phyloP scores from a whole-genome alignment of 768 basidiomycete species.

The Termitomyces heimii region DNA sequence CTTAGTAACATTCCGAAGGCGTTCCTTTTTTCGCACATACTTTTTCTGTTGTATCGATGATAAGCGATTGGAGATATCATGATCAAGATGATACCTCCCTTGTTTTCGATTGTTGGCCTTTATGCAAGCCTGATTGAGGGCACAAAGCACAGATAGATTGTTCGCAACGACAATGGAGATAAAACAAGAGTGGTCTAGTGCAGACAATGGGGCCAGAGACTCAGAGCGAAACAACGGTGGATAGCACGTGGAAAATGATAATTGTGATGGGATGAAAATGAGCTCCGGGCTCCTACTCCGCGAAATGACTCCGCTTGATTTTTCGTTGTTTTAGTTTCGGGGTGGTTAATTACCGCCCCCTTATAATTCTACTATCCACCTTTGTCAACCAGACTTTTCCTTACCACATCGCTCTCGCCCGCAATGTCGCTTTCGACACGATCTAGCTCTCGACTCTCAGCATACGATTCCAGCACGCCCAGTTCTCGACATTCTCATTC shows the following conservation, averaged over 20 bases:
- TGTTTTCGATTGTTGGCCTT: background rate
- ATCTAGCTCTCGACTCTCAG: background rate
- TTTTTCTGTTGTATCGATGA: background rate
- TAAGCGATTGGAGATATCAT: background rate
- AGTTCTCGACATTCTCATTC: background rate
- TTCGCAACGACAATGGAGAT: background rate
- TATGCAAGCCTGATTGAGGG: background rate
- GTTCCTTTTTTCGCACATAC: background rate
- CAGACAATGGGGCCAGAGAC: background rate
- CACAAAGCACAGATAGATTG: background rate
- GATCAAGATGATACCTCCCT: background rate
- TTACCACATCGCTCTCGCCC: background rate
- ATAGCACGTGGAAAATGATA: background rate
- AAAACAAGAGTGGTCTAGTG: background rate
- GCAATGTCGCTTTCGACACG: background rate
- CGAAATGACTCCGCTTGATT: background rate
- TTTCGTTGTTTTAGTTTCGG: background rate
- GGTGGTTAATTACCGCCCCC: background rate
- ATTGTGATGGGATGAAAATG: background rate
- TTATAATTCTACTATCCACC: background rate
- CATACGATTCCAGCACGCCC: background rate
- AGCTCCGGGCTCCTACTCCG: background rate
- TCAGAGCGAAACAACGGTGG: background rate
- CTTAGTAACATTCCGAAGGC: background rate
- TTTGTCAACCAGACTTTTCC: background rate